Evolutionary conservation across 2,329 filamentous ascomycete species (phyloP).

Genomic region (Diplodia seriata): DNA sequence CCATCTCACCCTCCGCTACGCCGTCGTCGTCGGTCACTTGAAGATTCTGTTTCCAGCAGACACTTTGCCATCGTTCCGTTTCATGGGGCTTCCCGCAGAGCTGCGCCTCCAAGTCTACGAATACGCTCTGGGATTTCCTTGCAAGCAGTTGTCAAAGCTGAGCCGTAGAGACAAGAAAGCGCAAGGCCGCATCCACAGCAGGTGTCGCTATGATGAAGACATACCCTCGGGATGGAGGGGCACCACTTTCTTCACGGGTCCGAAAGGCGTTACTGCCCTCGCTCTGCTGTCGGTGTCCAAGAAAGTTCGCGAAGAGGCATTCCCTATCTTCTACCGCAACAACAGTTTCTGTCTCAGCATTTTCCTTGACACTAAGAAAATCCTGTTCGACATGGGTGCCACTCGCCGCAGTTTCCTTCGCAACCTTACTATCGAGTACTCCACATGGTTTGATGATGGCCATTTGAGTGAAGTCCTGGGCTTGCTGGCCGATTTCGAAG

Average conservation of each 20-base stretch:
- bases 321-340: neutral
- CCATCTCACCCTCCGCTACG: neutral
- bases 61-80: neutral
- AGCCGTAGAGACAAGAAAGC: too few relatives aligned
- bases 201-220: neutral
- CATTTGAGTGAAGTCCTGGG: too few relatives aligned
- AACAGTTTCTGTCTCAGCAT: neutral
- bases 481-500: neutral
- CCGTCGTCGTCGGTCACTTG: neutral
- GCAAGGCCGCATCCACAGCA: neutral
- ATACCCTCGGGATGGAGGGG: neutral
- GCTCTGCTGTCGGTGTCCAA: neutral
- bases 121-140: neutral
- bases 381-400: neutral
- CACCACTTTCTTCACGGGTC: neutral
- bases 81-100: neutral
- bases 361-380: rapidly evolving
- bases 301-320: neutral
- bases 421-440: neutral
- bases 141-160: neutral
- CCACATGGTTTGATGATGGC: neutral
- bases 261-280: neutral
- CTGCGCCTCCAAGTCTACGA: neutral
- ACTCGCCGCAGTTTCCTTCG: neutral
- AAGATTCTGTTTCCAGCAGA: neutral